Evolutionary conservation across 1,284 basidiomycete genomes (phyloP), one percentile per base, ranked within the genome.

Genomic region (Heliocybe sulcata): DNA sequence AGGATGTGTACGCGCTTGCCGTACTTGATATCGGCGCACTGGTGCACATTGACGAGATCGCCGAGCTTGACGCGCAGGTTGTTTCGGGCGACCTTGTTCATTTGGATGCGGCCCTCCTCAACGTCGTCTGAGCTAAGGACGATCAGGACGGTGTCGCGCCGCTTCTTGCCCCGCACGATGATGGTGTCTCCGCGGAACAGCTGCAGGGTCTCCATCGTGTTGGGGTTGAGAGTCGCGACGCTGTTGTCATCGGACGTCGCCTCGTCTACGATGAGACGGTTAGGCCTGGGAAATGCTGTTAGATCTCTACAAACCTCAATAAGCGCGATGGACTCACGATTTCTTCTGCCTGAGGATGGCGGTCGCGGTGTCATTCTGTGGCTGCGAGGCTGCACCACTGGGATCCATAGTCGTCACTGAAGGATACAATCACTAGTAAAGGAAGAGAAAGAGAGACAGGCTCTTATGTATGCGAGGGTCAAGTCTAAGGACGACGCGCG

Each of bases 81-180:
- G 77, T 98, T 96, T 57, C 97, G 92, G 3, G 97, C 97, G 47
- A 99, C 97, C 72, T 97, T 98, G 87, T 99, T 99, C 76, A 99
- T 81, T 65, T 97, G 94, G 61, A 99, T 94, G 70, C 94, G 94
- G 60, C 94, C 93, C 72, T 98, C 96, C 63, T 98, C 97, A 56
- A 98, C 91, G 60, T 96, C 92, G 65, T 99, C 97, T 55, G 92
- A 92, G 65, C 89, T 91, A 63, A 99, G 73, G 65, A 93, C 96
- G 69, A 99, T 98, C 57, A 99, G 83, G 48, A 98, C 96, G 14
- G 93, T 95, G 66, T 97, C 94, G 63, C 88, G 86, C 66, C 95
- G 87, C 77, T 96, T 95, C 83, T 98, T 98, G 54, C 94, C 94
- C 56, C 92, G 81, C 60, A 94, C 82, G 64, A 94, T 94, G 71